These are phyloP conservation scores for Dactylellina haptotyla DNA, from an alignment of 2,329 filamentous ascomycete species.

Conservation along the genomic window DNA sequence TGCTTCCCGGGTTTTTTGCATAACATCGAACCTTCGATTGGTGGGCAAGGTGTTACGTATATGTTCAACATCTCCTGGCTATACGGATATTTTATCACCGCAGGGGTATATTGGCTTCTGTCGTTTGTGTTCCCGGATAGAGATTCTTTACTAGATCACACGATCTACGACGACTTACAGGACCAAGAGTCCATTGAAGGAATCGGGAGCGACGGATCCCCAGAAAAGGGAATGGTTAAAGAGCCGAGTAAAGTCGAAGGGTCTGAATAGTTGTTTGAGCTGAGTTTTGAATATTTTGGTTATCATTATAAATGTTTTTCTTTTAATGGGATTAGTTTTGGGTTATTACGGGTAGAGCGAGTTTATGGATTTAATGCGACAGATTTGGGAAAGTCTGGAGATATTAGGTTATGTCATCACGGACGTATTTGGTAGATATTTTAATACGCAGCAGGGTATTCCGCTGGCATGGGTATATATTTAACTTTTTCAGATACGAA, in stretches of 20 bases:
- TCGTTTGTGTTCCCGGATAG: slow-evolving; percentile 29
- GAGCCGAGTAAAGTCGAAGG: not conserved
- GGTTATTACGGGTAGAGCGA: too few relatives aligned
- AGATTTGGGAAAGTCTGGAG: too few relatives aligned
- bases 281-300: too few relatives aligned
- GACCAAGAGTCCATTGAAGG: slow-evolving; percentile 47
- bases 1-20: slow-evolving; percentile 51
- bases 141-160: slow-evolving; percentile 18
- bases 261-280: too few relatives aligned
- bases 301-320: not conserved
- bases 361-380: too few relatives aligned
- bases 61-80: slow-evolving; percentile 51
- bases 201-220: slow-evolving; percentile 29
- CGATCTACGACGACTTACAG: slow-evolving; percentile 35
- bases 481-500: too few relatives aligned
- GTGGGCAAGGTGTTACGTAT: slow-evolving; percentile 19
- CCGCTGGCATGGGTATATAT: not conserved
- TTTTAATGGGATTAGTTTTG: too few relatives aligned
- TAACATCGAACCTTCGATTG: slow-evolving; percentile 48
- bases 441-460: not conserved
- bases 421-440: too few relatives aligned
- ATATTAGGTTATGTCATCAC: too few relatives aligned
- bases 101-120: slow-evolving; percentile 15
- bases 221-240: slow-evolving; percentile 17
- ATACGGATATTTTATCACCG: slow-evolving; percentile 45